Base-by-base conservation (phyloP, 805 yeast species). In the Wickerhamiella siamensis region DNA sequence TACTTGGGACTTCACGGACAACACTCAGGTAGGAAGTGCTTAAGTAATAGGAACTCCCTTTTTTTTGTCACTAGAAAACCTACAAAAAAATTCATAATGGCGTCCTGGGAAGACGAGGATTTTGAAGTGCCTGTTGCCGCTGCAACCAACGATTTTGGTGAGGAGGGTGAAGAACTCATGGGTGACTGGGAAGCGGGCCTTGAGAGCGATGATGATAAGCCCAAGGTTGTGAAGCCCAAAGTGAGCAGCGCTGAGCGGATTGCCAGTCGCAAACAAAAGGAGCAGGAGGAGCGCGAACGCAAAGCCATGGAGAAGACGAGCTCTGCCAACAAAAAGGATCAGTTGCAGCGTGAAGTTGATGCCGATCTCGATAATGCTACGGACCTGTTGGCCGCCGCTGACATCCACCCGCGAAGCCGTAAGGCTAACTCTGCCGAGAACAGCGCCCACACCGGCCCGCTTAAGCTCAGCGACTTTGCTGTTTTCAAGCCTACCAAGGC, bases 301-400 rank as follows among this genome's bases (percentile, higher is more conserved):
- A 69, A 67, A 45, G 63, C 65, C 20, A 62, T 67, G 22, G 62
- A 62, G 44, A 66, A 65, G 50, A 63, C 47, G 47, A 65, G 66
- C 15, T 72, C 81, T 33, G 77, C 88, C n/a, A 71, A 83, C 56
- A 73, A 67, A 51, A 86, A 80, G 56, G 61, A 86, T 61, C 68
- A 82, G 62, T 78, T 70, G 56, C 69, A 79, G 59, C 94, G 91
- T 17, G 94, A 88, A 63, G 55, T 83, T 45, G 78, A 75, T 38
- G 73, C 94, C 21, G 98, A 88, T 64, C 68, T 88, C 60, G 83
- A 83, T 61, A 83, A 83, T 58, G 97, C 98, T 24, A 88, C 94
- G 6, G 94, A 83, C 53, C 67, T 88, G 52, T 84, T 88, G 58
- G 95, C 86, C 24, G 94, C 86, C 26, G 57, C 58, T 17, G 60